Evolutionary conservation across 1,284 basidiomycete genomes (phyloP).

Genomic region (Puccinia polysora): DNA sequence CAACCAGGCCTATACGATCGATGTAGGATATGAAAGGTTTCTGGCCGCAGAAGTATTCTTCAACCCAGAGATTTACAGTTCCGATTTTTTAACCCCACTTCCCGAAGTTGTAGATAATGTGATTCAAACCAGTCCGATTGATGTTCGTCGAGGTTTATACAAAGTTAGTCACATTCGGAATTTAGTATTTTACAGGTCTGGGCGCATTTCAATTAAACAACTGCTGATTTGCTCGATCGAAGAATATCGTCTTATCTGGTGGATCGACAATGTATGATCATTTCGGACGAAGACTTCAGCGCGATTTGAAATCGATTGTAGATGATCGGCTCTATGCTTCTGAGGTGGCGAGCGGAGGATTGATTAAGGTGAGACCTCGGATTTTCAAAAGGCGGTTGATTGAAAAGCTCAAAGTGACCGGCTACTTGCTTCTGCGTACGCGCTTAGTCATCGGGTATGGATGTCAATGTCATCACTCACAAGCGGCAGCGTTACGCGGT

Average conservation of each 20-base stretch:
- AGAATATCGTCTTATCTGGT: conserved; percentile 90
- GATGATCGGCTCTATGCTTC: conserved; percentile 80
- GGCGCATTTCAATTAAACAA: not conserved
- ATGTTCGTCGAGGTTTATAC: conserved; percentile 87
- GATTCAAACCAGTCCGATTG: conserved; percentile 92
- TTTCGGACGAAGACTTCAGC: conserved; percentile 90
- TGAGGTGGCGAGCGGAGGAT: conserved; percentile 69
- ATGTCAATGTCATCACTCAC: conserved; percentile 89
- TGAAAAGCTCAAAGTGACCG: no score
- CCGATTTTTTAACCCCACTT: conserved; percentile 94
- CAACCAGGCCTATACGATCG: conserved; percentile 74
- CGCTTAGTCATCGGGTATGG: conserved; percentile 45
- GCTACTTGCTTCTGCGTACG: not conserved
- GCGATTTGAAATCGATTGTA: conserved; percentile 89
- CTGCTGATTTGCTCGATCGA: not conserved
- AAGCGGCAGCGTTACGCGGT: conserved; percentile 97
- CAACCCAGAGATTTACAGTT: conserved; percentile 97
- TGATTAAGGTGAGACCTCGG: conserved; percentile 69
- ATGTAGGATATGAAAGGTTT: conserved; percentile 98
- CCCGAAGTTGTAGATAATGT: conserved; percentile 95
- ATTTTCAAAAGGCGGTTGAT: not conserved
- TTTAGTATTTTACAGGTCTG: not conserved
- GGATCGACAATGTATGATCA: conserved; percentile 98
- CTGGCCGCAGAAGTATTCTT: conserved; percentile 99
- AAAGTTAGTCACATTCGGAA: conserved; percentile 63